Conservation (phyloP, 352 stramenopile genomes). For the Lagenidium giganteum region DNA sequence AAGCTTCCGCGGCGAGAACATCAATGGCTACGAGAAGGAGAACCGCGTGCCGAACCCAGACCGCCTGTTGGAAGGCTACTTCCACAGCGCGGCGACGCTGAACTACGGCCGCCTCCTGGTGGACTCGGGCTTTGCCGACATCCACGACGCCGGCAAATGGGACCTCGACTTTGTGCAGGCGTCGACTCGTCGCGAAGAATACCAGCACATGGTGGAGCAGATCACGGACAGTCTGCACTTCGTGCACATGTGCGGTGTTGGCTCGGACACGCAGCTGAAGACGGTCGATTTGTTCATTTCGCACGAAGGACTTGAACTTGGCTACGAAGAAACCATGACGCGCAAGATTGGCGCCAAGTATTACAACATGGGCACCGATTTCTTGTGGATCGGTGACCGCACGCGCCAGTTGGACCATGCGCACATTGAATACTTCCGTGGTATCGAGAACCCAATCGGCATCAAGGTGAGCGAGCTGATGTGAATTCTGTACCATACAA, state of each 20-base stretch:
- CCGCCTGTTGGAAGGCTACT: constrained; percentile 95
- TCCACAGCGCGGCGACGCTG: constrained; percentile 96
- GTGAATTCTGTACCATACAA: too few relatives aligned
- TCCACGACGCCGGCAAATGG: constrained; percentile 95
- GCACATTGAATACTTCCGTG: constrained; percentile 98
- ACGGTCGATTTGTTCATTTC: constrained; percentile 97
- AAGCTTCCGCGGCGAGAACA: constrained; percentile 97
- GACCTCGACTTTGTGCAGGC: constrained; percentile 98
- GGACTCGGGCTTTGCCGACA: constrained; percentile 95
- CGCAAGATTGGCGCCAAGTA: constrained; percentile 91
- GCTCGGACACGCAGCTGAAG: constrained; percentile 89
- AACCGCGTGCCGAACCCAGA: constrained; percentile 91
- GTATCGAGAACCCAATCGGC: constrained; percentile 97
- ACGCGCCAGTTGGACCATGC: constrained; percentile 97
- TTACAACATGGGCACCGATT: constrained; percentile 98
- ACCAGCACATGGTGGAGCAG: constrained; percentile 95
- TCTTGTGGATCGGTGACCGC: constrained; percentile 98
- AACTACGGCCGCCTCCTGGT: constrained; percentile 97
- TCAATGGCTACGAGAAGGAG: constrained; percentile 94
- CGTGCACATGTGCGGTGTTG: constrained; percentile 93
- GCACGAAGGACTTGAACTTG: constrained; percentile 98
- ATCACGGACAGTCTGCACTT: constrained; percentile 98
- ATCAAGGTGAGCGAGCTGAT: too few relatives aligned
- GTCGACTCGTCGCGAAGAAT: constrained; percentile 90
- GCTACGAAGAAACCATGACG: constrained; percentile 98